Percentiles rank a stretch among this genome's conserved stretches.
phyloP scores from a whole-genome alignment of 495 filamentous ascomycete genomes.

The Hypoxylon lenormandii region DNA sequence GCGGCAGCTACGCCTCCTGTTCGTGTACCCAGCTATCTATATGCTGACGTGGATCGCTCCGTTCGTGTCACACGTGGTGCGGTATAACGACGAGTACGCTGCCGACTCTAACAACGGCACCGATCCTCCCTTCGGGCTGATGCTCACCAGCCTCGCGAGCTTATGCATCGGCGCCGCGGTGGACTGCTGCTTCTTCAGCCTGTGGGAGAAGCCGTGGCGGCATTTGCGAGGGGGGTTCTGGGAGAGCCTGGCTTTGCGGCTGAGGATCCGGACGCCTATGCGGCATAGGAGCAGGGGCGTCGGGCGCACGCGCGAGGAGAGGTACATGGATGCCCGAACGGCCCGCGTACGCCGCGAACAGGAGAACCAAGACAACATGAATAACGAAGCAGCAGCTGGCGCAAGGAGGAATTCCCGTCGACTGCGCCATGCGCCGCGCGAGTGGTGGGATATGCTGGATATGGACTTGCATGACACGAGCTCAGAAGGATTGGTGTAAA shows the following conservation, averaged over 20 bases:
- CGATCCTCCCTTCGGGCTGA: conserved; percentile 61
- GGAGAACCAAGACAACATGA: conserved; percentile 48
- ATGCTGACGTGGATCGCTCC: conserved; percentile 78
- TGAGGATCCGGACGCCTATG: conserved; percentile 30
- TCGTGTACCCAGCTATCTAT: conserved; percentile 78
- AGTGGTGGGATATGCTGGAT: conserved; percentile 56
- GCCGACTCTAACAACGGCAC: too few species aligned
- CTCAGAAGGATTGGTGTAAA: neutral
- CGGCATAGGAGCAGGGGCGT: conserved; percentile 30
- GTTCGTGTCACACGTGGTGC: conserved; percentile 70
- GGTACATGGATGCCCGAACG: conserved; percentile 57
- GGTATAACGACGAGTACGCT: conserved; percentile 68
- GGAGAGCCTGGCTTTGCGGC: conserved; percentile 43
- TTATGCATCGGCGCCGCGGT: conserved; percentile 72
- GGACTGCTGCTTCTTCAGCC: conserved; percentile 73
- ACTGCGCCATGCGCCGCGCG: conserved; percentile 36
- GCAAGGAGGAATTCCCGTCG: conserved; percentile 27
- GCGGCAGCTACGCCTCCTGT: conserved; percentile 74
- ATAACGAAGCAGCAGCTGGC: conserved; percentile 22
- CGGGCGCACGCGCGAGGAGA: conserved; percentile 61
- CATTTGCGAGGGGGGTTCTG: conserved; percentile 66
- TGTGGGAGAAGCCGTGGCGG: conserved; percentile 76
- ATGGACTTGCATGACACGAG: conserved; percentile 30
- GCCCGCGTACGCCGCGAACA: conserved; percentile 59
- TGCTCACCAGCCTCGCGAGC: conserved; percentile 66